Conservation (phyloP, 1,284 basidiomycete genomes). For the Apiotrichum sp. region DNA sequence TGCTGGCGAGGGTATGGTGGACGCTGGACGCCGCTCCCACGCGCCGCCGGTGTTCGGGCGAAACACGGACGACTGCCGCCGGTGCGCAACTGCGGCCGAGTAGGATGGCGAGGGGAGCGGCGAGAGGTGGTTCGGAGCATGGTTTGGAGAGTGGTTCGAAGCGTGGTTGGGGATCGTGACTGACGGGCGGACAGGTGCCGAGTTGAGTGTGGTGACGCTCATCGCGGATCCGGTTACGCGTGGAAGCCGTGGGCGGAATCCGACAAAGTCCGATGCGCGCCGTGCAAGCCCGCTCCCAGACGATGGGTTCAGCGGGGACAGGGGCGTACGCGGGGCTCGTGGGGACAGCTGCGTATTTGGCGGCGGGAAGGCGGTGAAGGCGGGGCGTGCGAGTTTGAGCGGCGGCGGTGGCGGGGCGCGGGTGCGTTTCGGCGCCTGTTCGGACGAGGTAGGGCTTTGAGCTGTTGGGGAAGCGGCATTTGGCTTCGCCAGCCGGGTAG, state of each 20-base stretch:
- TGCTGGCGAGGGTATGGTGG: neutral
- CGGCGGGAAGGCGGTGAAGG: neutral
- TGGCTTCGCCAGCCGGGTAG: too few relatives aligned
- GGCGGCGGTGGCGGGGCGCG: constrained; percentile 13
- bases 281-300: neutral
- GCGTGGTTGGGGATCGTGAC: neutral
- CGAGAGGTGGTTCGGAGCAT: neutral
- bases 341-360: neutral
- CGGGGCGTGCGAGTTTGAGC: constrained; percentile 1
- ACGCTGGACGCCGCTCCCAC: constrained; percentile 36
- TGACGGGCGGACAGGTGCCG: neutral
- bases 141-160: neutral
- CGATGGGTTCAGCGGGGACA: constrained; percentile 11
- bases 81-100: neutral
- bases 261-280: neutral
- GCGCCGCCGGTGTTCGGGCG: constrained; percentile 24
- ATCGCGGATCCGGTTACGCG: neutral
- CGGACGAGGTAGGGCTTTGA: neutral
- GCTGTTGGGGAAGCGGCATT: neutral
- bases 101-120: neutral
- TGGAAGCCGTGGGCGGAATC: neutral
- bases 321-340: neutral
- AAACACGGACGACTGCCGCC: constrained; percentile 31
- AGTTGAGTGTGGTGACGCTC: neutral
- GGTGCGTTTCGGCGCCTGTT: neutral